Evolutionary conservation across 2,329 filamentous ascomycete genomes (phyloP).

Genomic region (Reticulascus tulasneorum): DNA sequence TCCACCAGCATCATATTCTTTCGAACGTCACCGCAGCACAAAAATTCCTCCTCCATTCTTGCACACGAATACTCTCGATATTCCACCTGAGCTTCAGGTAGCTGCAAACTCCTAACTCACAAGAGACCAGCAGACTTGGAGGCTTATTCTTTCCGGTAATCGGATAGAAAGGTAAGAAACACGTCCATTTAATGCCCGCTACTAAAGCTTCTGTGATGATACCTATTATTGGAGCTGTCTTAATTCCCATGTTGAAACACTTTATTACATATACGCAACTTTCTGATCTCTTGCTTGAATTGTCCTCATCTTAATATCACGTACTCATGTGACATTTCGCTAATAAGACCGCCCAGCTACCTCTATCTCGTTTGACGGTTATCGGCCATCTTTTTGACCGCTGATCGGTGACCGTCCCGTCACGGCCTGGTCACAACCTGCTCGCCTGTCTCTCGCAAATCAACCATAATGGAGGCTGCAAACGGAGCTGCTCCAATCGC

Average conservation of each 20-base stretch:
- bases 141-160: too few relatives aligned
- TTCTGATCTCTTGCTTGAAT: slow-evolving; percentile 26
- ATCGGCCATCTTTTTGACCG: too few relatives aligned
- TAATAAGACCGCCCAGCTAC: slow-evolving; percentile 17
- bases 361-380: slow-evolving; percentile 1
- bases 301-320: background rate
- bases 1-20: slow-evolving; percentile 3
- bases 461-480: slow-evolving; percentile 42
- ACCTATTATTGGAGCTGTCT: slow-evolving; percentile 75
- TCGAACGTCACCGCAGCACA: background rate
- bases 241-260: slow-evolving; percentile 59
- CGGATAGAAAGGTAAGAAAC: slow-evolving; percentile 2
- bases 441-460: too few relatives aligned
- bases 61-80: too few relatives aligned
- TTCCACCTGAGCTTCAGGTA: too few relatives aligned
- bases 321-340: slow-evolving; percentile 6
- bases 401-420: too few relatives aligned
- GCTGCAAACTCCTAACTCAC: too few relatives aligned
- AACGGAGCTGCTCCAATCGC: slow-evolving; percentile 30
- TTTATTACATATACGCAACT: slow-evolving; percentile 55
- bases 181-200: too few relatives aligned
- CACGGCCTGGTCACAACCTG: too few relatives aligned
- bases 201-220: too few relatives aligned
- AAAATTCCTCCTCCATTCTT: background rate
- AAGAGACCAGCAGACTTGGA: too few relatives aligned